Percentiles rank a stretch among this genome's conserved stretches.
These are phyloP conservation scores for Cyberlindnera japonica DNA, from an alignment of 805 yeast species.

Conservation along the genomic window DNA sequence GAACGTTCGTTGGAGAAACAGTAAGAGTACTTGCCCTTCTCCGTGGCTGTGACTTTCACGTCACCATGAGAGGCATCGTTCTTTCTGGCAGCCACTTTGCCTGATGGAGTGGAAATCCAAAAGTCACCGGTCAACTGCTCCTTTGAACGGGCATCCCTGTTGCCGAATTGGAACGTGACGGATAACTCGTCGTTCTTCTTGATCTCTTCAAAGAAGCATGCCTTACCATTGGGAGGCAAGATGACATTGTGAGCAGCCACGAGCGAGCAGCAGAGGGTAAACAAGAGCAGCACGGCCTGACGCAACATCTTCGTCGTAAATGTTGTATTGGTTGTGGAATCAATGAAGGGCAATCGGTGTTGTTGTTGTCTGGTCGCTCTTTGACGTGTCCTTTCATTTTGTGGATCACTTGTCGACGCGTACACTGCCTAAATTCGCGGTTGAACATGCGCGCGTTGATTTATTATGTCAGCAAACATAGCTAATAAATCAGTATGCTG, in stretches of 20 bases:
- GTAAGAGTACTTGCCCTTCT: slow-evolving; percentile 73
- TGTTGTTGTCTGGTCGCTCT: no score
- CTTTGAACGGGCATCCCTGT: slow-evolving; percentile 69
- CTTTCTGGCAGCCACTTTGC: slow-evolving; percentile 48
- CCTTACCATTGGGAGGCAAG: slow-evolving; percentile 77
- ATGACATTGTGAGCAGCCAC: slow-evolving; percentile 72
- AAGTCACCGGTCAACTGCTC: slow-evolving; percentile 70
- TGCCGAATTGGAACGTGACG: slow-evolving; percentile 89
- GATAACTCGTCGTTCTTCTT: slow-evolving; percentile 83
- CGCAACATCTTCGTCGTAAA: slow-evolving; percentile 5
- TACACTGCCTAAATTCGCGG: no score
- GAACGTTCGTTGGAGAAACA: slow-evolving; percentile 90
- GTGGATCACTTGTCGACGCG: neutral
- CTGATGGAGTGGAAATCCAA: slow-evolving; percentile 30
- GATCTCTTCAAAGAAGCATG: slow-evolving; percentile 83
- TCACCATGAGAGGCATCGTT: slow-evolving; percentile 77
- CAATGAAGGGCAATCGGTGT: no score
- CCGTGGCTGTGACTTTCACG: slow-evolving; percentile 58
- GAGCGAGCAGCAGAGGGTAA: slow-evolving; percentile 9
- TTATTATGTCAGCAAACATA: no score
- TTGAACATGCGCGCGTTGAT: no score
- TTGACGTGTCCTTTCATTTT: slow-evolving; percentile 2
- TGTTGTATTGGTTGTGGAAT: neutral
- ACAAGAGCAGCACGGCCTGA: slow-evolving; percentile 1
- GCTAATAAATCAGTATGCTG: no score